Conservation (phyloP, 768 basidiomycete species). For the Thelephora aurantiotincta region DNA sequence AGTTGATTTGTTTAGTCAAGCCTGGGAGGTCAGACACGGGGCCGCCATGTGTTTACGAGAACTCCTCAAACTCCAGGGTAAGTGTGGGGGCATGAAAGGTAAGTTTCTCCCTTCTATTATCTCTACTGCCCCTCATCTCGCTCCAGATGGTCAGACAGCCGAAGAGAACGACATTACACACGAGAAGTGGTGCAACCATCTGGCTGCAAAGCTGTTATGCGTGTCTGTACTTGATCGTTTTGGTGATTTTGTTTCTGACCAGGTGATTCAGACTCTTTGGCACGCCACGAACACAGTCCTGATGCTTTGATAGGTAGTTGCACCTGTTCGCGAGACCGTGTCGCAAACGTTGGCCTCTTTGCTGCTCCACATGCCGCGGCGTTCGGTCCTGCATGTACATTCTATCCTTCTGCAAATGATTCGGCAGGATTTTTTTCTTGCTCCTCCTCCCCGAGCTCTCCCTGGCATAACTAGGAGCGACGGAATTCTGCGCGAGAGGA, state of each 20-base stretch:
- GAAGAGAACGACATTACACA: constrained; percentile 55
- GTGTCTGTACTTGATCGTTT: constrained; percentile 95
- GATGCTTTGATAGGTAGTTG: constrained; percentile 45
- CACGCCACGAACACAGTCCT: not conserved
- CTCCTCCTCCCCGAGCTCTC: constrained; percentile 20
- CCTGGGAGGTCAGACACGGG: constrained; percentile 93
- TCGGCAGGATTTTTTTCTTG: constrained; percentile 60
- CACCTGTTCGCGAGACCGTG: constrained; percentile 92
- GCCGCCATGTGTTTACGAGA: constrained; percentile 86
- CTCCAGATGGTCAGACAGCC: constrained; percentile 32
- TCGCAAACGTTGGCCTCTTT: constrained; percentile 88
- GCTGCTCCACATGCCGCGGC: constrained; percentile 76
- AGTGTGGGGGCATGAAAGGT: constrained; percentile 75
- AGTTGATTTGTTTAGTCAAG: constrained; percentile 69
- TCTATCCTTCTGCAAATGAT: constrained; percentile 86
- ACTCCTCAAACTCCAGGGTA: constrained; percentile 71
- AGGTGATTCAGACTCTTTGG: constrained; percentile 24
- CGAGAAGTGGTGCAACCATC: constrained; percentile 80
- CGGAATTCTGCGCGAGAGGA: constrained; percentile 14
- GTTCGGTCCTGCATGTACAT: constrained; percentile 70
- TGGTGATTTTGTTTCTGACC: constrained; percentile 93
- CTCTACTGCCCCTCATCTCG: constrained; percentile 2
- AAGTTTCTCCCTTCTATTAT: constrained; percentile 5
- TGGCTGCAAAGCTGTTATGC: constrained; percentile 75
- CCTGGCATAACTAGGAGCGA: not conserved